phyloP scores from a whole-genome alignment of 2,329 filamentous ascomycete genomes.

The Helicocarpus griseus region DNA sequence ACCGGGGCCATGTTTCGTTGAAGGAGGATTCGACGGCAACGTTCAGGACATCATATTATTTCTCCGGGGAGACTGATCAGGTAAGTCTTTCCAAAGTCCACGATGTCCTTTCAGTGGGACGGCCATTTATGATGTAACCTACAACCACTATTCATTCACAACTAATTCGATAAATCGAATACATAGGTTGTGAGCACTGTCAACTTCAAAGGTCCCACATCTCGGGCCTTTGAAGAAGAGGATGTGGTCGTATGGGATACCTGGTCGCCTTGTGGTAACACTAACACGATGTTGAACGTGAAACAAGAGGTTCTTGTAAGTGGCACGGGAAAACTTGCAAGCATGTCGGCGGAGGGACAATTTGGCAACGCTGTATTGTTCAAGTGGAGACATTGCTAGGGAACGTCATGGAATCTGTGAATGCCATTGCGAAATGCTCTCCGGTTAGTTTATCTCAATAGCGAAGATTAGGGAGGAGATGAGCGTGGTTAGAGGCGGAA shows the following conservation, averaged over 20 bases:
- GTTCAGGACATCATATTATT: constrained; percentile 9
- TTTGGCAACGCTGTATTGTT: neutral
- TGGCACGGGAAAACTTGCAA: constrained; percentile 1
- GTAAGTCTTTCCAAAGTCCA: neutral
- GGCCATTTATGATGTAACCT: neutral
- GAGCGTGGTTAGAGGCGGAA: too few relatives aligned
- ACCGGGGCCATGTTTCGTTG: constrained; percentile 8
- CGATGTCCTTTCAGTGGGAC: neutral
- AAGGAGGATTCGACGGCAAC: constrained; percentile 2
- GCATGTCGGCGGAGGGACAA: constrained; percentile 1
- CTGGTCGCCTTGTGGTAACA: constrained; percentile 4
- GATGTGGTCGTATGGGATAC: constrained; percentile 1
- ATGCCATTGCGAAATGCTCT: too few relatives aligned
- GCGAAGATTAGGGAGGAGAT: too few relatives aligned
- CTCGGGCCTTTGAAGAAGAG: neutral
- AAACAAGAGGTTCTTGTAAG: neutral
- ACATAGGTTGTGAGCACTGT: neutral
- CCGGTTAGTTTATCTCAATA: too few relatives aligned
- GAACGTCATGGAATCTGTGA: neutral
- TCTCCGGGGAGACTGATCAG: constrained; percentile 10
- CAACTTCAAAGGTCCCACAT: constrained; percentile 1
- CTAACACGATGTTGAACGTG: constrained; percentile 2
- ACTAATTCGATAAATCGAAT: neutral
- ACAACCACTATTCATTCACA: neutral
- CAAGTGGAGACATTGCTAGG: constrained; percentile 4